Percentiles rank a stretch among this genome's conserved stretches.
Evolutionary conservation across 768 basidiomycete species (phyloP).

Genomic region (Ramaria sp.): DNA sequence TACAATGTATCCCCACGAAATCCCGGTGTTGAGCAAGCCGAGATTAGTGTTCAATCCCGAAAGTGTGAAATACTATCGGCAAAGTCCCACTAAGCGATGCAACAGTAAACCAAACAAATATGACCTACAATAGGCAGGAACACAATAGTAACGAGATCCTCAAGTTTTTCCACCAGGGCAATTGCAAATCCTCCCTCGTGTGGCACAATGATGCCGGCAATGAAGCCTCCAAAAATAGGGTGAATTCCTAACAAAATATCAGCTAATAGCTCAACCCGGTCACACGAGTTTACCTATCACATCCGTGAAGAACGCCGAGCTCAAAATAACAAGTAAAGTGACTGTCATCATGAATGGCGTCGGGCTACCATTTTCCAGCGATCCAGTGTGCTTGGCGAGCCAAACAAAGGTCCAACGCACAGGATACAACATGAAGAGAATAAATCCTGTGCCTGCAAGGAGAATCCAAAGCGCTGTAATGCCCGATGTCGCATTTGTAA

Average conservation of each 20-base stretch:
- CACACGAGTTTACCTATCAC: slow-evolving; percentile 65
- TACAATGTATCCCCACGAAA: slow-evolving; percentile 74
- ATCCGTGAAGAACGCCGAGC: slow-evolving; percentile 76
- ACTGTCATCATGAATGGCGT: slow-evolving; percentile 70
- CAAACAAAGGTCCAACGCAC: slow-evolving; percentile 54
- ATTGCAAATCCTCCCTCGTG: slow-evolving; percentile 76
- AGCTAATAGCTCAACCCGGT: background rate
- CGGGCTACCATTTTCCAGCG: slow-evolving; percentile 62
- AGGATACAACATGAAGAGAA: slow-evolving; percentile 55
- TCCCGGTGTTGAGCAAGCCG: slow-evolving; percentile 61
- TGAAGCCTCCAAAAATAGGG: slow-evolving; percentile 50
- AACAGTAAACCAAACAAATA: background rate
- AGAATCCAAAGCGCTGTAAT: slow-evolving; percentile 74
- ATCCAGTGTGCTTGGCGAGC: slow-evolving; percentile 57
- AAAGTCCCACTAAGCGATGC: background rate
- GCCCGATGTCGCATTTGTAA: slow-evolving; percentile 68
- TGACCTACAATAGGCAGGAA: slow-evolving; percentile 63
- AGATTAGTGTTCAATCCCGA: slow-evolving; percentile 78
- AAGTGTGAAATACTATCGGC: slow-evolving; percentile 58
- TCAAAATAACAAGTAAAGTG: slow-evolving; percentile 62
- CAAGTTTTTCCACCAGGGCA: slow-evolving; percentile 71
- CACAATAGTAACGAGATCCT: slow-evolving; percentile 73
- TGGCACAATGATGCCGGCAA: slow-evolving; percentile 75
- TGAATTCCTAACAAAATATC: slow-evolving; percentile 14
- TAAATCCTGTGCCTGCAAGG: slow-evolving; percentile 54